Percentiles rank a stretch among this genome's conserved stretches.
phyloP scores from a whole-genome alignment of 176 grass and related monocot genomes.

The Oryza australiensis region DNA sequence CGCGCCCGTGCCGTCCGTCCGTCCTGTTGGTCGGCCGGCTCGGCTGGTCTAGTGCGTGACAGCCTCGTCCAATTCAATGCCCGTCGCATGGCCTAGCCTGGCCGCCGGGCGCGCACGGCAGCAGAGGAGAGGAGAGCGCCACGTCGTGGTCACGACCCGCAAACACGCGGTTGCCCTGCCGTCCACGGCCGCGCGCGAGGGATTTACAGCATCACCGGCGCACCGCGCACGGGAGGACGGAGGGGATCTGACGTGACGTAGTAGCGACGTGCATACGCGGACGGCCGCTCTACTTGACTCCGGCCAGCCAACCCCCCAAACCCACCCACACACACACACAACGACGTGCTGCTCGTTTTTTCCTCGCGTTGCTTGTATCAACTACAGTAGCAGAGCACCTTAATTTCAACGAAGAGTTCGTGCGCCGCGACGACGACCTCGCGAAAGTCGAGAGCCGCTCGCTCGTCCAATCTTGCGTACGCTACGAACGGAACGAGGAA shows the following conservation, averaged over 20 bases:
- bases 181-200: neutral
- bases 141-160: neutral
- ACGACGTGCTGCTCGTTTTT: too few relatives aligned
- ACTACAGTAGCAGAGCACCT: neutral
- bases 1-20: neutral
- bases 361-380: too few relatives aligned
- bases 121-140: neutral
- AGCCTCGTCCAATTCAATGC: constrained; percentile 19
- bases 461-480: neutral
- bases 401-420: neutral
- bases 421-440: neutral
- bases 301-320: too few relatives aligned
- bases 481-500: neutral
- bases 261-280: neutral
- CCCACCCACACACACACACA: too few relatives aligned
- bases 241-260: neutral
- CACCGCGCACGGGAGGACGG: neutral
- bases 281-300: neutral
- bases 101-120: constrained; percentile 1
- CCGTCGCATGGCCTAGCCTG: neutral
- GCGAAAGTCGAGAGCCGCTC: neutral
- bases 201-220: neutral
- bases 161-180: neutral
- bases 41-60: constrained; percentile 27
- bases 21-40: neutral